A percentile compares a stretch with the other conserved stretches of the same genome.
These are phyloP conservation scores for Hirschfeldia incana DNA, from an alignment of 345 rosid genomes.

Conservation along the genomic window DNA sequence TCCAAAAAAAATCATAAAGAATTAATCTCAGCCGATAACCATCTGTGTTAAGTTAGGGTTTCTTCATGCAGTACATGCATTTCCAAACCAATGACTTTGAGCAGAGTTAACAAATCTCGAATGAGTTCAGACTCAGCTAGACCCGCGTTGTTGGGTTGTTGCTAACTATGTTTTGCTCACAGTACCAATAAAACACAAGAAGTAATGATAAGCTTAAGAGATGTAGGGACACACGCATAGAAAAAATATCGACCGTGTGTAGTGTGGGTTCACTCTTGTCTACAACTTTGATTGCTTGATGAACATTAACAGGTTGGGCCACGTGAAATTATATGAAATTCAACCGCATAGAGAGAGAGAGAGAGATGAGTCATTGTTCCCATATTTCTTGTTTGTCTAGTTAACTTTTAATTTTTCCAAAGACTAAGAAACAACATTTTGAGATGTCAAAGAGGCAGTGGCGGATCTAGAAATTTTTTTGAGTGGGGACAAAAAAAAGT, in stretches of 20 bases:
- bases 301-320: constrained; percentile 36
- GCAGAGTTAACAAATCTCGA: constrained; percentile 4
- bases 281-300: constrained; percentile 26
- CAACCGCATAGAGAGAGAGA: constrained; percentile 30
- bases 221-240: constrained; percentile 32
- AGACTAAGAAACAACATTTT: constrained; percentile 20
- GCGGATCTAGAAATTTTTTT: too few relatives aligned
- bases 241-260: constrained; percentile 39
- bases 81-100: not conserved
- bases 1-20: not conserved
- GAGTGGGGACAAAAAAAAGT: too few relatives aligned
- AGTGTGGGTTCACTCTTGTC: constrained; percentile 41
- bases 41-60: not conserved
- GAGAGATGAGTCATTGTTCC: constrained; percentile 18
- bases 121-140: constrained; percentile 15
- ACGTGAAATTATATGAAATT: constrained; percentile 36
- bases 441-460: too few relatives aligned
- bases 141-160: constrained; percentile 30
- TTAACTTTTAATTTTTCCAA: constrained; percentile 11
- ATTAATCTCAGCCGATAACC: not conserved
- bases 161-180: constrained; percentile 14
- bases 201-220: constrained; percentile 29
- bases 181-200: constrained; percentile 31
- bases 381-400: constrained; percentile 6
- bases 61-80: not conserved